Conservation (phyloP, 1,284 basidiomycete genomes). For the Ustilago bromivora region DNA sequence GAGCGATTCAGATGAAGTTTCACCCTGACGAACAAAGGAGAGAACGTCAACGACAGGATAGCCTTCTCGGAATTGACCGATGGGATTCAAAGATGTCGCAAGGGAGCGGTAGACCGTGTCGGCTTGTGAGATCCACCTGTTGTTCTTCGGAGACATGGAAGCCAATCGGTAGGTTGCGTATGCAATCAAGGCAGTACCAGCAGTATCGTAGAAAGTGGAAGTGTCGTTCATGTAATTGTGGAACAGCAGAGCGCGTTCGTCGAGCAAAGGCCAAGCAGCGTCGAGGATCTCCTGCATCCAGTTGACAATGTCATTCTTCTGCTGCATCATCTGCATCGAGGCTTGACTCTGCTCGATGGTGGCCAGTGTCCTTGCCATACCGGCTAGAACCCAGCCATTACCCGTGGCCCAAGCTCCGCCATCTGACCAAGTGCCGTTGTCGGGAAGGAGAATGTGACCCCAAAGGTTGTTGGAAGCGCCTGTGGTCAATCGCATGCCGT, state of each 20-base stretch:
- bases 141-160: slow-evolving; percentile 46
- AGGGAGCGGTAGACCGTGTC: slow-evolving; percentile 58
- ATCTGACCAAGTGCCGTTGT: slow-evolving; percentile 61
- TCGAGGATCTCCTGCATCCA: slow-evolving; percentile 82
- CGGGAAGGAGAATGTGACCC: slow-evolving; percentile 59
- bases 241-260: slow-evolving; percentile 52
- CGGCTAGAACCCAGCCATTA: slow-evolving; percentile 86
- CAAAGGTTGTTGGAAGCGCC: slow-evolving; percentile 71
- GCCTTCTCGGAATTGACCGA: slow-evolving; percentile 49
- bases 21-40: slow-evolving; percentile 43
- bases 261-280: slow-evolving; percentile 77
- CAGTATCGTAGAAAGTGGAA: slow-evolving; percentile 53
- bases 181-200: slow-evolving; percentile 61
- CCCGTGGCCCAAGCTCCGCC: slow-evolving; percentile 77
- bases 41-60: slow-evolving; percentile 62
- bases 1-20: slow-evolving; percentile 59
- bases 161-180: slow-evolving; percentile 64
- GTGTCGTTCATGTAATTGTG: slow-evolving; percentile 65
- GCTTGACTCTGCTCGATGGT: slow-evolving; percentile 78
- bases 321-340: slow-evolving; percentile 72
- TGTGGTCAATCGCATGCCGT: slow-evolving; percentile 73
- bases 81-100: slow-evolving; percentile 40
- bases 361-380: slow-evolving; percentile 83
- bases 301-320: slow-evolving; percentile 76
- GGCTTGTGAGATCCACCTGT: slow-evolving; percentile 38